Conservation (phyloP, 768 basidiomycete species). For the Lentinus tigrinus region DNA sequence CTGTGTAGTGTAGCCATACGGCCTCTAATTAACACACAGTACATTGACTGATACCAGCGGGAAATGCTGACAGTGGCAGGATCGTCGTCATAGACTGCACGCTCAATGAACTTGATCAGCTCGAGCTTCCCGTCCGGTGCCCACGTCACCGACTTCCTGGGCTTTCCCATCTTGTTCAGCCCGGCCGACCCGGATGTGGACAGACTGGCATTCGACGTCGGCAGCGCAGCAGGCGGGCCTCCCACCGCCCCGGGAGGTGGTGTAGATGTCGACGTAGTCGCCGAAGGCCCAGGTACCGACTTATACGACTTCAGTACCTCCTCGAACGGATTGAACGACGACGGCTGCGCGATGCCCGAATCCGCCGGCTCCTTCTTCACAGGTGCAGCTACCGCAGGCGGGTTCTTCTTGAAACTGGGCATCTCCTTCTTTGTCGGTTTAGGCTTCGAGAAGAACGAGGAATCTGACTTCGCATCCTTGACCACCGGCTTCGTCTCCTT, state of each 20-base stretch:
- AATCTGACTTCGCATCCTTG: conserved; percentile 82
- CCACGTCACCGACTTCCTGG: conserved; percentile 80
- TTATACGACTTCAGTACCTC: conserved; percentile 80
- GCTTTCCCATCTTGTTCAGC: conserved; percentile 47
- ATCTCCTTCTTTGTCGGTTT: conserved; percentile 76
- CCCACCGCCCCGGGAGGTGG: conserved; percentile 31
- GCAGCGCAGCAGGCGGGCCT: not conserved
- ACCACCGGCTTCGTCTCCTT: conserved; percentile 48
- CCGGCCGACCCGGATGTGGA: conserved; percentile 34
- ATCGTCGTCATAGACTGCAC: conserved; percentile 88
- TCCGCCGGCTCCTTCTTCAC: conserved; percentile 52
- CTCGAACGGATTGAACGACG: conserved; percentile 77
- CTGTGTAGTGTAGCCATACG: conserved; percentile 48
- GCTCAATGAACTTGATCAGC: conserved; percentile 77
- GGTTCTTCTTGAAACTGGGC: conserved; percentile 84
- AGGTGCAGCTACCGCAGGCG: conserved; percentile 28
- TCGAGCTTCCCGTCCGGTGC: conserved; percentile 72
- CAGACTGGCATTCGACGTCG: conserved; percentile 13
- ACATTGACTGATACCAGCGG: conserved; percentile 38
- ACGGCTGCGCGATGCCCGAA: conserved; percentile 69
- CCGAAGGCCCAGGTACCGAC: conserved; percentile 52
- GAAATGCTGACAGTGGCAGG: conserved; percentile 75
- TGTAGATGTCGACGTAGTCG: conserved; percentile 61
- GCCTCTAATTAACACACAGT: conserved; percentile 51
- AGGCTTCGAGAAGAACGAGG: conserved; percentile 85